These are phyloP conservation scores for Tolypocladium tundrense DNA, from an alignment of 2,329 filamentous ascomycete species.

Conservation along the genomic window DNA sequence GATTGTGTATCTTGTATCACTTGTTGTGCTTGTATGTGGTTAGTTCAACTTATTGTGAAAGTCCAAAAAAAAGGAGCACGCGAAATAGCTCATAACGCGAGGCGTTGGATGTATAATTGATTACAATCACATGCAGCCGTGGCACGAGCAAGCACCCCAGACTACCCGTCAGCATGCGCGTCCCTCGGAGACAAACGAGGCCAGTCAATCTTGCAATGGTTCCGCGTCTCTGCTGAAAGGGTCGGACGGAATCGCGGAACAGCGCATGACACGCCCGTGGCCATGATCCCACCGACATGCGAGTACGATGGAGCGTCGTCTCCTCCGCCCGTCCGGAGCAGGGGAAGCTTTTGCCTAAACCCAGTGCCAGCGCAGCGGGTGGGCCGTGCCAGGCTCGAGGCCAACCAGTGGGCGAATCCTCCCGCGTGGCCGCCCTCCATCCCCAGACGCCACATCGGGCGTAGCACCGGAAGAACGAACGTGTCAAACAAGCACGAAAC, in stretches of 20 bases:
- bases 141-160: neutral
- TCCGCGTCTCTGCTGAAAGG: neutral
- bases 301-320: neutral
- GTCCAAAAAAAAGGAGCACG: too few species aligned
- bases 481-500: too few species aligned
- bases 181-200: neutral
- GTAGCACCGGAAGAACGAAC: neutral
- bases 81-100: neutral
- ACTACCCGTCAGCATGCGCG: neutral
- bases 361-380: neutral
- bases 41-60: too few species aligned
- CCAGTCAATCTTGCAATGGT: neutral
- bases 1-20: too few species aligned
- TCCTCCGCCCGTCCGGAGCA: neutral
- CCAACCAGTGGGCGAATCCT: neutral
- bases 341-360: neutral
- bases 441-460: neutral
- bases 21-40: too few species aligned
- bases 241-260: neutral
- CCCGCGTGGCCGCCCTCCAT: neutral
- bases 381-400: neutral
- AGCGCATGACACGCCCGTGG: neutral
- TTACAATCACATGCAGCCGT: neutral
- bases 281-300: neutral
- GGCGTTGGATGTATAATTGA: neutral